These are phyloP conservation scores for Pseudomonodictys pantanalensis DNA, from an alignment of 495 filamentous ascomycete species.

Conservation along the genomic window DNA sequence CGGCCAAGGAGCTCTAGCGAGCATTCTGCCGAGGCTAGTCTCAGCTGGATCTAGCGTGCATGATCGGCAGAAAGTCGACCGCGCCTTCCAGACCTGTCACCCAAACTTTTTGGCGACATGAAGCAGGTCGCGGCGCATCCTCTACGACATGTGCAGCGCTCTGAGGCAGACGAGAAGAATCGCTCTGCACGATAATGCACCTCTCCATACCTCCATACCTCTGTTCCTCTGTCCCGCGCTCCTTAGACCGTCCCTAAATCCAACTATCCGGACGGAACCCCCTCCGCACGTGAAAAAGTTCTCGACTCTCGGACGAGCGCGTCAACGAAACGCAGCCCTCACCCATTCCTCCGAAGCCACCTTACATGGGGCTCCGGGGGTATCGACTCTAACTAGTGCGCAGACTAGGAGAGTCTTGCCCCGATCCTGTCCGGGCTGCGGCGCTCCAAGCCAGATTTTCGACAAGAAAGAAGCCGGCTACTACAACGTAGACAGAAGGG, in stretches of 20 bases:
- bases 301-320: slow-evolving; percentile 8
- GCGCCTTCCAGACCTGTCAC: background rate
- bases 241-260: background rate
- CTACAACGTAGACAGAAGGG: slow-evolving; percentile 60
- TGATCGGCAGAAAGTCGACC: too few species aligned
- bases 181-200: background rate
- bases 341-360: background rate
- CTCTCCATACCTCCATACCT: slow-evolving; percentile 12
- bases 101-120: background rate
- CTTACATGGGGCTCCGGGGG: background rate
- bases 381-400: background rate
- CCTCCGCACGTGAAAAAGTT: background rate
- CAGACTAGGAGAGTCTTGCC: slow-evolving; percentile 45
- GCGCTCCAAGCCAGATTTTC: slow-evolving; percentile 73
- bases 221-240: slow-evolving; percentile 29
- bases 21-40: background rate
- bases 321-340: slow-evolving; percentile 1
- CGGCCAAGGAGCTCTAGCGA: background rate
- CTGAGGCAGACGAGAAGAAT: slow-evolving; percentile 18
- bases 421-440: slow-evolving; percentile 77
- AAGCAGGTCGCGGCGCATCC: background rate
- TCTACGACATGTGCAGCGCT: slow-evolving; percentile 20
- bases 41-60: too few species aligned
- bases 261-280: background rate
- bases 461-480: slow-evolving; percentile 72